Base-by-base conservation (phyloP, 2,329 filamentous ascomycete genomes). In the Tolypocladium endophyticum region DNA sequence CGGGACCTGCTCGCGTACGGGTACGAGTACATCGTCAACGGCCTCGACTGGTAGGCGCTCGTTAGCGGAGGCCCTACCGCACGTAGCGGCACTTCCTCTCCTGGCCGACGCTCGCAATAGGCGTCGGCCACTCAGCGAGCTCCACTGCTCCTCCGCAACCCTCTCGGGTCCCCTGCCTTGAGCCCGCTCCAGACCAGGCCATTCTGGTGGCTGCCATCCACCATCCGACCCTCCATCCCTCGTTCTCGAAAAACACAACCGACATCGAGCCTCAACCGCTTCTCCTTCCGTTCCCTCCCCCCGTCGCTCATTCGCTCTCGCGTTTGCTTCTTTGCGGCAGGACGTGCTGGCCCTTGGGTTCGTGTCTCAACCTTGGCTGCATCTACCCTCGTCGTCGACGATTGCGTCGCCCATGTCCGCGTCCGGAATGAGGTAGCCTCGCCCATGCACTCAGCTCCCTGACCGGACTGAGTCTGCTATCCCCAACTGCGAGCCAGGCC, bases 361-460 rank as follows among this genome's bases (percentile, higher is more conserved):
- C 50, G 12, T 9, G 30, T 12, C 30, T 35, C 50, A 11, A 53
- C 30, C 45, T 36, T 52, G 41, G 38, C 39, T 28, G 47, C 58
- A 54, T 50, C 55, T 57, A 47, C 54, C 57, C 39, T 57, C 38
- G 39, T 55, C 57, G 45, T 58, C 59, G 61, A 58, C 60, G 30
- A 30, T 35, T 54, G 43, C 59, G 47, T 60, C 52, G 52, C 47
- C 55, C 59, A 60, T 50, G 45, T 56, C 52, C 57, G 47, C 57
- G 45, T 56, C 30, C 79, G 81, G 79, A 79, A 84, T 84, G 81
- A 79, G 80, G 81, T 83, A 83, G 79, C 75, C 73, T 70, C 71
- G 73, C 76, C 74, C 73, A 74, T 76, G 74, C 72, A 73, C 80
- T 83, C 81, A 83, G 80, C 77, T 83, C 81, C 81, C 76, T 81